Conservation (phyloP, 805 yeast species). For the Yueomyces sp. region DNA sequence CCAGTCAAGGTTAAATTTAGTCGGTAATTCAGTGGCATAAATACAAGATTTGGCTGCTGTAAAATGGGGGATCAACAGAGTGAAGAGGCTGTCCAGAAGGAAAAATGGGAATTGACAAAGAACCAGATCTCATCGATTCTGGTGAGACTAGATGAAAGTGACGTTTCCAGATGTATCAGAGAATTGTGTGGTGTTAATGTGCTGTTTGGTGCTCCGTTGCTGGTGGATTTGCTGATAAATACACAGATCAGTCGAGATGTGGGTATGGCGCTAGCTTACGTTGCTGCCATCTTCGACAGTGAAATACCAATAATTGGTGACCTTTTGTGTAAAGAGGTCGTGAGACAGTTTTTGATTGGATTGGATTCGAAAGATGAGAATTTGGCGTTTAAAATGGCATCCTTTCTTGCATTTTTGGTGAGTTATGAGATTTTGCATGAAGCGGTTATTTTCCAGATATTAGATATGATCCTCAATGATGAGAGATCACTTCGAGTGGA, state of each 20-base stretch:
- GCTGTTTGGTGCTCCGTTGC: constrained; percentile 44
- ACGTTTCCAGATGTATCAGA: constrained; percentile 34
- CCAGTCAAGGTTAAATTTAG: too few species aligned
- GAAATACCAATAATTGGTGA: constrained; percentile 60
- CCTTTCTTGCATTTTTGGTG: constrained; percentile 48
- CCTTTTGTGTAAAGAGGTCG: constrained; percentile 36
- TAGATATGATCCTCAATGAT: constrained; percentile 32
- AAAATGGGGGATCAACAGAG: neutral
- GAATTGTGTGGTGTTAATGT: constrained; percentile 47
- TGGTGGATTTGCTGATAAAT: constrained; percentile 44
- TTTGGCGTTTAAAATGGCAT: constrained; percentile 29
- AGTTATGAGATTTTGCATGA: constrained; percentile 51
- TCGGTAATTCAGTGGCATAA: too few species aligned
- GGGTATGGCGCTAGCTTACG: constrained; percentile 41
- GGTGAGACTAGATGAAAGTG: constrained; percentile 31
- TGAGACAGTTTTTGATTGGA: constrained; percentile 44
- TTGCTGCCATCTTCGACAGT: constrained; percentile 48
- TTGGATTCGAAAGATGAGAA: constrained; percentile 34
- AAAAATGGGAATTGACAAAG: constrained; percentile 44
- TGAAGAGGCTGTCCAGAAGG: constrained; percentile 26
- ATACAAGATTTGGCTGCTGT: neutral
- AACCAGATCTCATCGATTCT: constrained; percentile 28
- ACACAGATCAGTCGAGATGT: constrained; percentile 30
- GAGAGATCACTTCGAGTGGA: constrained; percentile 41
- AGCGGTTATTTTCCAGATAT: constrained; percentile 37